Base-by-base conservation (phyloP, 371 early-diverging fungal genomes). In the Massospora cicadina region DNA sequence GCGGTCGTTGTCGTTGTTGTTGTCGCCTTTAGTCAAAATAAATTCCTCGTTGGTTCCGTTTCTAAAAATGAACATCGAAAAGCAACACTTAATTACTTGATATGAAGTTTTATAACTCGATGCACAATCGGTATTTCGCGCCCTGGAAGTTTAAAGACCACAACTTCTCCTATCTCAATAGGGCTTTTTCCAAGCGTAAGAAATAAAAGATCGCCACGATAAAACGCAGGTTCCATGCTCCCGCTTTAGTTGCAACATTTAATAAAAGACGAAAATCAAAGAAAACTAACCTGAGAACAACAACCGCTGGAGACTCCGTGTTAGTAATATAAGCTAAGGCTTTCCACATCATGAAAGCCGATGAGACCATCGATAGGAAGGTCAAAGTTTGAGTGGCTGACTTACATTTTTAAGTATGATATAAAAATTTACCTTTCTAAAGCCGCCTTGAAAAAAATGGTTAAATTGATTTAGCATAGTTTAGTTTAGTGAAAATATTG, bases 171-270 rank as follows among this genome's bases (percentile, higher is more conserved):
- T 28, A 89, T 82, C 31, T 79, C 74, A 25, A 94, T 76, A 17
- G 92, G 88, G 5, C 74, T 76, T 54, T 71, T 74, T 33, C 81
- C 81, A 65, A 88, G 77, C 57, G 81, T 74, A 33, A 99, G 77
- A 67, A 98, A 87, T 25, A 99, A 78, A 65, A 99, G 85, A 73
- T 99, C 99, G 27, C 99, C 99, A 67, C 97, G 80, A 67, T 90
- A 80, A 72, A 98, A 98, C 26, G 95, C 98, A 31, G 99, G 99
- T 66, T 90, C 91, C 99, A 99, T 99, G 74, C 92, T 91, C 67
- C 91, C 99, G 75, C 95, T 97, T 65, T 1, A 61, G 26, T 24
- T n/a, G 10, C 21, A 33, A 33, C 13, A 25, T 58, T 17, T 55
- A 24, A 58, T 1, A 1, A 29, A 33, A 54, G 12, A 25, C 27